Percentiles rank a stretch among this genome's conserved stretches.
Conservation (phyloP, 305 asterid genomes). For the Striga hermonthica region DNA sequence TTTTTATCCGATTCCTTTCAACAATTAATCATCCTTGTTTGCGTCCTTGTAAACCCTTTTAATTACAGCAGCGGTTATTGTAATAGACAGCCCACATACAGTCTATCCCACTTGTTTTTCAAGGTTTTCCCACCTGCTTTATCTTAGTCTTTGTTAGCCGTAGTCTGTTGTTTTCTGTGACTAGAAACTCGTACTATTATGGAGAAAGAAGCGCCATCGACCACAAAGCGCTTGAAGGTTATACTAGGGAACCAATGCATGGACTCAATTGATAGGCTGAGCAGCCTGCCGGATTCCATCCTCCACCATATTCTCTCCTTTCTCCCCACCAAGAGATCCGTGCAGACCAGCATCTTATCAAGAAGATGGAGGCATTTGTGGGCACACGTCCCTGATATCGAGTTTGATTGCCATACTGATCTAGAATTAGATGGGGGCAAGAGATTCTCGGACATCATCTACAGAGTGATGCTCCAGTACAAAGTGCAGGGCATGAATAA, state of each 20-base stretch:
- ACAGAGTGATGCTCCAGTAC: neutral
- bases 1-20: too few species aligned
- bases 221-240: too few species aligned
- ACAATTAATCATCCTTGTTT: too few species aligned
- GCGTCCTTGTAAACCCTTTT: too few species aligned
- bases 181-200: too few species aligned
- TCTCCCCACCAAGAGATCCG: constrained; percentile 15
- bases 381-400: constrained; percentile 12
- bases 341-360: constrained; percentile 13
- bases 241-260: neutral
- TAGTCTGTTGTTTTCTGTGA: too few species aligned
- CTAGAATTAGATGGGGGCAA: neutral
- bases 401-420: neutral
- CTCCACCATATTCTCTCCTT: constrained; percentile 7
- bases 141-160: too few species aligned
- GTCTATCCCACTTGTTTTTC: too few species aligned
- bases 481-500: neutral
- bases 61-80: too few species aligned
- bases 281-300: constrained; percentile 13
- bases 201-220: too few species aligned
- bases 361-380: constrained; percentile 22
- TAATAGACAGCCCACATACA: too few species aligned
- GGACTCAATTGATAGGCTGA: constrained; percentile 13
- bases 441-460: constrained; percentile 4
- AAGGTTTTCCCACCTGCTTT: too few species aligned